Conservation (phyloP, 2,329 filamentous ascomycete genomes). For the Thielaviopsis musarum region DNA sequence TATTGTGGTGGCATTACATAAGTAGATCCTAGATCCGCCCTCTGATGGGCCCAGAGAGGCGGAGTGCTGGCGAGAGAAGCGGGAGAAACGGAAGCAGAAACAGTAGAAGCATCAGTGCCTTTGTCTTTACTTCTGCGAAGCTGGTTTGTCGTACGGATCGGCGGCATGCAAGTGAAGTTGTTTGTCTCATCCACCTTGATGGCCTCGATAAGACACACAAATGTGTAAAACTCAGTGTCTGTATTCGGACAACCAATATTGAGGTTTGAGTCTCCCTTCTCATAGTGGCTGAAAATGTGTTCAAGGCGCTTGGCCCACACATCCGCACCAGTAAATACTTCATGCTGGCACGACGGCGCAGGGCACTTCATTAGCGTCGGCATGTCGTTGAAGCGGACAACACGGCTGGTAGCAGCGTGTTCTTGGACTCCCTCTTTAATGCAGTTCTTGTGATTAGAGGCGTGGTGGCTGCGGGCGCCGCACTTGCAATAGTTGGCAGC, state of each 20-base stretch:
- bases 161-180: neutral
- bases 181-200: neutral
- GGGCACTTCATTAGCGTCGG: slow-evolving; percentile 47
- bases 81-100: no score
- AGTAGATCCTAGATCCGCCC: no score
- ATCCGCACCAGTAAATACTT: slow-evolving; percentile 40
- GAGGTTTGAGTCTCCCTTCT: slow-evolving; percentile 25
- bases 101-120: neutral
- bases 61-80: no score
- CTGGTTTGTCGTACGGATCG: slow-evolving; percentile 5
- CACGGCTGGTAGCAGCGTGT: no score
- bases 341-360: slow-evolving; percentile 36
- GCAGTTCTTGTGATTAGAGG: neutral
- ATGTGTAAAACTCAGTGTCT: neutral
- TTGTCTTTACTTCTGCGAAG: neutral
- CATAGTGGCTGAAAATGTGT: slow-evolving; percentile 68
- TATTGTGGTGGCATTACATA: no score
- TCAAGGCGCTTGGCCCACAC: slow-evolving; percentile 78
- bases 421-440: no score
- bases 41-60: no score
- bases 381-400: no score
- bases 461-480: slow-evolving; percentile 22
- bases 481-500: slow-evolving; percentile 26
- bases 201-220: neutral
- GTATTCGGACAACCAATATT: neutral